Conservation (phyloP, 1,284 basidiomycete species). For the Tilletia caries region DNA sequence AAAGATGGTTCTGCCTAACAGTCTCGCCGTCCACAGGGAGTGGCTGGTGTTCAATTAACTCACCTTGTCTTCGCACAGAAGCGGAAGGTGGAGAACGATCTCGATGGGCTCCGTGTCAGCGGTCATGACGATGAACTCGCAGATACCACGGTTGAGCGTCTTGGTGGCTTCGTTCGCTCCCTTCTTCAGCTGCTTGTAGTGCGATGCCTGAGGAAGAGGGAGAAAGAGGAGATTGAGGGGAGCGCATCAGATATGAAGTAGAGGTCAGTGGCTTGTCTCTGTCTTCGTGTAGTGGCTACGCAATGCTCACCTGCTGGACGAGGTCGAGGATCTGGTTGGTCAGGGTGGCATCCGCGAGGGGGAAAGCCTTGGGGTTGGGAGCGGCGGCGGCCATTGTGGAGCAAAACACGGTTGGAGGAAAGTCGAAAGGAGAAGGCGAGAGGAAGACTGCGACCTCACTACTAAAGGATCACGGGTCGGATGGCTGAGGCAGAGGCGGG, state of each 20-base stretch:
- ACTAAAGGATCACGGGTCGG: conserved; percentile 11
- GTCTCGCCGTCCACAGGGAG: too few species aligned
- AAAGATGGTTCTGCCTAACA: too few species aligned
- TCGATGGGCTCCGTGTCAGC: conserved; percentile 88
- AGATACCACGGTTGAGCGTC: conserved; percentile 96
- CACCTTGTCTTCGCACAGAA: conserved; percentile 93
- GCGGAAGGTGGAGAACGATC: conserved; percentile 92
- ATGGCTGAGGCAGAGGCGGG: not conserved
- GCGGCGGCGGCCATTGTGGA: conserved; percentile 20
- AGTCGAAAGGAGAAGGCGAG: not conserved
- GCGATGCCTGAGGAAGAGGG: conserved; percentile 54
- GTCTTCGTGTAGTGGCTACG: not conserved
- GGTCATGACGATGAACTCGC: conserved; percentile 96
- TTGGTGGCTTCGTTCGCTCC: conserved; percentile 93
- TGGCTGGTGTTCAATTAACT: not conserved
- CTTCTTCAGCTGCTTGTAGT: conserved; percentile 97
- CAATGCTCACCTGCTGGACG: conserved; percentile 38
- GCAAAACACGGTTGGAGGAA: not conserved
- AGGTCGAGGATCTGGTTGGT: conserved; percentile 80
- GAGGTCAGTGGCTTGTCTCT: conserved; percentile 14
- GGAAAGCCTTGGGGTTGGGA: conserved; percentile 78
- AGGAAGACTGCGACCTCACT: conserved; percentile 2
- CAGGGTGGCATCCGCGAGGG: conserved; percentile 78
- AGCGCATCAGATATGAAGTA: not conserved
- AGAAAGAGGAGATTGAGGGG: too few species aligned